A percentile compares a stretch with the other conserved stretches of the same genome.
Conservation (phyloP, 23 red algal species). For the Gracilariopsis chorda region DNA sequence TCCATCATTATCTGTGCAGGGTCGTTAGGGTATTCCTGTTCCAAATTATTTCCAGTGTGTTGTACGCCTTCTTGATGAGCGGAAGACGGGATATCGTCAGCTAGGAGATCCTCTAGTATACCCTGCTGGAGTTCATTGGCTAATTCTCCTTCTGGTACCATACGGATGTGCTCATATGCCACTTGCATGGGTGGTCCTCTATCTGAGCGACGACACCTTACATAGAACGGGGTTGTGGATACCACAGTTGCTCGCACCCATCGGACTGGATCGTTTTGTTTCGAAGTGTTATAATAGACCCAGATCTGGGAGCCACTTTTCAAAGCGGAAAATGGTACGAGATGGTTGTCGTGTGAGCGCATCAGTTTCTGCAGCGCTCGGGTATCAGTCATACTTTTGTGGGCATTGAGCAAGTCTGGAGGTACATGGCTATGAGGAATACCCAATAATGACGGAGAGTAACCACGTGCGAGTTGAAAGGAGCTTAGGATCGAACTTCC, state of each 20-base stretch:
- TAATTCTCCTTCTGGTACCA: neutral
- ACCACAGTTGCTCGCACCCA: conserved; percentile 17
- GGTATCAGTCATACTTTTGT: neutral
- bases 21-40: neutral
- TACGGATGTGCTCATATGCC: conserved; percentile 4
- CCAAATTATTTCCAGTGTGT: neutral
- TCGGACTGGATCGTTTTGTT: conserved; percentile 28
- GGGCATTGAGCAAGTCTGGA: conserved; percentile 14
- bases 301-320: neutral
- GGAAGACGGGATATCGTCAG: neutral
- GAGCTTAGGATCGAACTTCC: conserved; percentile 1
- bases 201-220: conserved; percentile 1
- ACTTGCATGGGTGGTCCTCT: conserved; percentile 16
- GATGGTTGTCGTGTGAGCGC: neutral
- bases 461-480: conserved; percentile 24
- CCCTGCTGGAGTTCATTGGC: neutral
- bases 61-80: neutral
- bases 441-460: conserved; percentile 13
- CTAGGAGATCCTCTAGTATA: conserved; percentile 22
- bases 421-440: conserved; percentile 10
- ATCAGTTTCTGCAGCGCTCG: conserved; percentile 40
- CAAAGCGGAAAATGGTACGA: conserved; percentile 1
- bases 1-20: neutral
- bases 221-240: neutral
- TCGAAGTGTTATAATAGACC: conserved; percentile 46